Evolutionary conservation across 192 early-diverging fungal genomes (phyloP).

Genomic region (Coemansia pectinata): DNA sequence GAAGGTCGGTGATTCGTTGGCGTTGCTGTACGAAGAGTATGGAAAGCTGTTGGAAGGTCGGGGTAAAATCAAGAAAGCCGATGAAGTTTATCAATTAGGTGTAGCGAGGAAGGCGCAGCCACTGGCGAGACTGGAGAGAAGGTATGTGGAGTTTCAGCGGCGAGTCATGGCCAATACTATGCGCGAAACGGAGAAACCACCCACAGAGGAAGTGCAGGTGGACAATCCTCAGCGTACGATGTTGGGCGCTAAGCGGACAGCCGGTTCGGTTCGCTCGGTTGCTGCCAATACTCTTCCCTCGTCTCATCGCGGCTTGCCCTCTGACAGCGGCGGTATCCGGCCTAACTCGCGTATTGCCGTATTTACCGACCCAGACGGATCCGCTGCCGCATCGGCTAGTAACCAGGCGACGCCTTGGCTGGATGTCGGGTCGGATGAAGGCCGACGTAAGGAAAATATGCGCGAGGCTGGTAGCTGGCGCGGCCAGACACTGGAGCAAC

Average conservation of each 20-base stretch:
- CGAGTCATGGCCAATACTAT: conserved; percentile 42
- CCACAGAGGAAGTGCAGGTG: neutral
- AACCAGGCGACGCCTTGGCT: conserved; percentile 46
- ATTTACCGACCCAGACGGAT: conserved; percentile 30
- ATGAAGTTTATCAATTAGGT: conserved; percentile 66
- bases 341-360: conserved; percentile 43
- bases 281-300: conserved; percentile 37
- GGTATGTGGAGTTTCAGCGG: conserved; percentile 62
- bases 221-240: conserved; percentile 22
- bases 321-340: neutral
- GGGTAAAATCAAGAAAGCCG: conserved; percentile 56
- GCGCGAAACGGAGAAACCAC: conserved; percentile 3
- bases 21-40: conserved; percentile 79
- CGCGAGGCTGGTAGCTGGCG: conserved; percentile 63
- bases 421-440: conserved; percentile 61
- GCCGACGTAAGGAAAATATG: conserved; percentile 72
- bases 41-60: conserved; percentile 60
- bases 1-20: conserved; percentile 65
- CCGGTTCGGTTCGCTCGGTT: conserved; percentile 18
- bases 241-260: conserved; percentile 32
- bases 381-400: neutral
- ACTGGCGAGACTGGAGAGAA: conserved; percentile 60
- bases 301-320: conserved; percentile 23
- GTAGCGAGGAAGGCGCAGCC: conserved; percentile 72
- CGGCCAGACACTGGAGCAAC: conserved; percentile 61